A percentile compares a stretch with the other conserved stretches of the same genome.
phyloP scores from a whole-genome alignment of 2,329 filamentous ascomycete genomes.

The Dactylellina sp. region DNA sequence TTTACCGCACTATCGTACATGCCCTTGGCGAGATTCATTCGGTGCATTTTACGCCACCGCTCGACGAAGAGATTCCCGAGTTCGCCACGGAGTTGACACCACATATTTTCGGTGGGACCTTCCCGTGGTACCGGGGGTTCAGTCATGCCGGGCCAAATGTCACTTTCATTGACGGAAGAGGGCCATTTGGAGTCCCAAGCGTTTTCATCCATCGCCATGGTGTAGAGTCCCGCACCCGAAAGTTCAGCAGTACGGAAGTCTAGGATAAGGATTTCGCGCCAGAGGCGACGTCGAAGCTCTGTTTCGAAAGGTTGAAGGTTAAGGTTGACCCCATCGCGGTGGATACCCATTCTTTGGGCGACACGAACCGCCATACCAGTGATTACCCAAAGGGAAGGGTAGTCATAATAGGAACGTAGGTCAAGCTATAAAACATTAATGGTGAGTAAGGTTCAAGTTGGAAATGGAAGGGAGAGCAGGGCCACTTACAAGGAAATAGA shows the following conservation, averaged over 20 bases:
- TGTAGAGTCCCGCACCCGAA: conserved; percentile 67
- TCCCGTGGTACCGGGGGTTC: conserved; percentile 26
- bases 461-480: too few species aligned
- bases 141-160: conserved; percentile 54
- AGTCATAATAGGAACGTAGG: conserved; percentile 64
- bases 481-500: conserved; percentile 73
- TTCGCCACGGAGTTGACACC: conserved; percentile 65
- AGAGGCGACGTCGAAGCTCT: conserved; percentile 72
- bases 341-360: conserved; percentile 72
- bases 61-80: conserved; percentile 64
- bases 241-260: conserved; percentile 71
- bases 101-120: conserved; percentile 62
- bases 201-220: conserved; percentile 61
- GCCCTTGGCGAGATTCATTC: conserved; percentile 1
- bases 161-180: conserved; percentile 30
- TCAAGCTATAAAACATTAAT: conserved; percentile 51
- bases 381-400: conserved; percentile 73
- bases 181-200: conserved; percentile 53
- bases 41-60: conserved; percentile 38
- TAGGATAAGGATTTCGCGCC: conserved; percentile 74
- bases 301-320: conserved; percentile 70
- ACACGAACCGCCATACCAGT: conserved; percentile 73
- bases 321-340: conserved; percentile 68
- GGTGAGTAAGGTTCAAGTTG: too few species aligned
- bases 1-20: conserved; percentile 25